These are phyloP conservation scores for Mrakia hoshinonis DNA, from an alignment of 768 basidiomycete species.

Conservation along the genomic window DNA sequence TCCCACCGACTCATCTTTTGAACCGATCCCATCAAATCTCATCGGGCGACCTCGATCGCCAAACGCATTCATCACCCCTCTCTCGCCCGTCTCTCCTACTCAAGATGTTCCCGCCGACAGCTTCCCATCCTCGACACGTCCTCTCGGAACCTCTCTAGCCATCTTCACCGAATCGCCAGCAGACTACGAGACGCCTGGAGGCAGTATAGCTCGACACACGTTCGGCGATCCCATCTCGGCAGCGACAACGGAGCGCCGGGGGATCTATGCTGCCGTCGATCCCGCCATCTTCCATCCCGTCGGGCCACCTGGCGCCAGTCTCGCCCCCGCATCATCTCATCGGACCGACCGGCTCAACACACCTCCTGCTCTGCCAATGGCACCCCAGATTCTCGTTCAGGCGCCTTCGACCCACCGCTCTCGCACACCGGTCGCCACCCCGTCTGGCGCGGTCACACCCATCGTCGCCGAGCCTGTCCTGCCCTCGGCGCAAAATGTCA, in stretches of 20 bases:
- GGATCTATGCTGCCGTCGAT: neutral
- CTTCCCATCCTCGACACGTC: neutral
- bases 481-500: neutral
- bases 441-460: neutral
- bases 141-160: slow-evolving; percentile 4
- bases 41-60: neutral
- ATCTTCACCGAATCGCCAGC: neutral
- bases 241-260: neutral
- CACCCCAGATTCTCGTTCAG: slow-evolving; percentile 1
- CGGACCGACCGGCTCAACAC: neutral
- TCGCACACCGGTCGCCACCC: neutral
- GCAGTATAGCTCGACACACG: neutral
- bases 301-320: neutral
- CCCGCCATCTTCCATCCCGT: neutral
- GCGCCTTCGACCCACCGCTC: neutral
- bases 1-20: neutral
- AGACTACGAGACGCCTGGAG: neutral
- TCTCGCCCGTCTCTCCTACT: neutral
- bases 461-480: neutral
- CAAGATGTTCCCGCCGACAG: neutral
- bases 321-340: neutral
- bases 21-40: neutral
- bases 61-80: slow-evolving; percentile 1
- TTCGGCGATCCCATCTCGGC: neutral
- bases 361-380: neutral